Percentiles rank a stretch among this genome's conserved stretches.
Evolutionary conservation across 306 rosid genomes (phyloP).

Genomic region (Inga leiocalycina): DNA sequence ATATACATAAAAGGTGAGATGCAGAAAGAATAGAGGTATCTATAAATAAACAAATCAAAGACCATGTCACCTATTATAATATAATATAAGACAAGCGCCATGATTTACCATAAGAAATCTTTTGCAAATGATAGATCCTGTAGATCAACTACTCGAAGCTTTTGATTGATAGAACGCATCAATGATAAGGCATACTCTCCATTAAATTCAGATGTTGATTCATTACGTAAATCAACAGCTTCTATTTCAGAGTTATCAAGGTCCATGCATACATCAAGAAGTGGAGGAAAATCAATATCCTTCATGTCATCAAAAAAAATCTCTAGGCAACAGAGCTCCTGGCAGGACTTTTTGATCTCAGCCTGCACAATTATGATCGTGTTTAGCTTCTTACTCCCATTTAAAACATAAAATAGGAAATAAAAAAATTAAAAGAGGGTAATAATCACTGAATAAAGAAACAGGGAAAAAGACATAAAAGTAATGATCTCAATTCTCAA

Average conservation of each 20-base stretch:
- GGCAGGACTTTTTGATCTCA: constrained; percentile 48
- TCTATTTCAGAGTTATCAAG: constrained; percentile 64
- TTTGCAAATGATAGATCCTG: constrained; percentile 64
- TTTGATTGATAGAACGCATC: constrained; percentile 69
- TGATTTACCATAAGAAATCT: constrained; percentile 67
- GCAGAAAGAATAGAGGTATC: background rate
- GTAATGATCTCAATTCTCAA: background rate
- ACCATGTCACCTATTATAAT: constrained; percentile 20
- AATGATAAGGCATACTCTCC: constrained; percentile 66
- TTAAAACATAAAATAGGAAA: constrained; percentile 27
- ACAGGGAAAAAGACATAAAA: background rate
- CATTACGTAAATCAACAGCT: constrained; percentile 68
- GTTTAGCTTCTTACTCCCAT: constrained; percentile 32
- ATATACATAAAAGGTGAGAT: constrained; percentile 7
- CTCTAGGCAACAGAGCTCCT: constrained; percentile 60
- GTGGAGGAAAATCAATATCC: constrained; percentile 71
- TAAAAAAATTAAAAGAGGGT: background rate
- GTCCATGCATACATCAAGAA: constrained; percentile 60
- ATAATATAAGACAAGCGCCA: constrained; percentile 38
- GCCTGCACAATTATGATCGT: constrained; percentile 51
- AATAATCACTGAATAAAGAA: constrained; percentile 14
- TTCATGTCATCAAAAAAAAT: constrained; percentile 63
- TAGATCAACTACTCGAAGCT: constrained; percentile 83
- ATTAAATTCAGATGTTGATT: constrained; percentile 54
- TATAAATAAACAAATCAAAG: constrained; percentile 21